Conservation (phyloP, 1,139 yeast genomes). For the Geotrichum histeridarum region DNA sequence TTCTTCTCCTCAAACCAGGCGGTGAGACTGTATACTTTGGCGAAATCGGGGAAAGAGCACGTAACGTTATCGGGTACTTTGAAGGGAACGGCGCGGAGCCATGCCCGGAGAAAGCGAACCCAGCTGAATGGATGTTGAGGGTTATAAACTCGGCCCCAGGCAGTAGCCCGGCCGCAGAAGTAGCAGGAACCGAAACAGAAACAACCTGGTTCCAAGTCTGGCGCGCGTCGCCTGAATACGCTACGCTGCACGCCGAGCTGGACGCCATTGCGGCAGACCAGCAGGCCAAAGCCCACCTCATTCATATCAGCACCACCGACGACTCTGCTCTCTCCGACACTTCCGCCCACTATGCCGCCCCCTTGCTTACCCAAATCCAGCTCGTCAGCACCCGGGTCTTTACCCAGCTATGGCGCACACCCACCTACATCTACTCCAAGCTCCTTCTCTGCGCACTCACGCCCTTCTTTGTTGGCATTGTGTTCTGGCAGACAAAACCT, state of each 20-base stretch:
- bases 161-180: too few relatives aligned
- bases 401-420: constrained; percentile 70
- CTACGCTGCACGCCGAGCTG: constrained; percentile 38
- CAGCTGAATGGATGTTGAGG: constrained; percentile 80
- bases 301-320: constrained; percentile 1
- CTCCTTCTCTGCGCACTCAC: constrained; percentile 48
- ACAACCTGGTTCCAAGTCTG: constrained; percentile 64
- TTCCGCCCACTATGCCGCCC: constrained; percentile 38
- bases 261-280: constrained; percentile 24
- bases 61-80: constrained; percentile 58
- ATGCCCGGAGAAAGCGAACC: constrained; percentile 66
- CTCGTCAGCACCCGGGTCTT: constrained; percentile 51
- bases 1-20: constrained; percentile 65
- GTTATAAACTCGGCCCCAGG: constrained; percentile 73
- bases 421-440: constrained; percentile 64
- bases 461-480: constrained; percentile 67
- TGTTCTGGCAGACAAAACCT: constrained; percentile 62
- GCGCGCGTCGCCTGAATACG: constrained; percentile 54
- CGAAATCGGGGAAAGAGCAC: constrained; percentile 63
- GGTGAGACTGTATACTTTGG: constrained; percentile 81
- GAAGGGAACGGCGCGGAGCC: constrained; percentile 62
- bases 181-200: constrained; percentile 61
- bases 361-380: constrained; percentile 46
- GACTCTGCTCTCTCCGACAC: constrained; percentile 12
- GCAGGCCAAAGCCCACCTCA: not conserved